Conservation (phyloP, 495 filamentous ascomycete genomes). For the Podospora tetraspora region DNA sequence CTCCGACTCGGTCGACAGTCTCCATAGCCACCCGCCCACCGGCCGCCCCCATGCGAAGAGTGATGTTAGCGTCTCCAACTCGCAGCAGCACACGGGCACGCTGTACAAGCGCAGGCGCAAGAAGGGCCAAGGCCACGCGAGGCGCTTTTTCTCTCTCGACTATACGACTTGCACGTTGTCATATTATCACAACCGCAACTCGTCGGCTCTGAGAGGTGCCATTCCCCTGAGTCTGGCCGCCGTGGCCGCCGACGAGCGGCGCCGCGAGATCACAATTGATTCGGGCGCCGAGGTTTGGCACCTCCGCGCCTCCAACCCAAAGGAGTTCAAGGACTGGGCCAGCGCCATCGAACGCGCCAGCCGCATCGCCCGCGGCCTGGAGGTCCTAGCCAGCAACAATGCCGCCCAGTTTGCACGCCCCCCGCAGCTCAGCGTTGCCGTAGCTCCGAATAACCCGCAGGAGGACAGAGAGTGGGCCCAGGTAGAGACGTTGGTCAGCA, state of each 20-base stretch:
- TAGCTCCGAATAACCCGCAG: conserved; percentile 27
- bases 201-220: conserved; percentile 80
- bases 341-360: conserved; percentile 76
- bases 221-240: conserved; percentile 89
- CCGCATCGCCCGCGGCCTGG: conserved; percentile 45
- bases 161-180: conserved; percentile 86
- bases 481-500: conserved; percentile 74
- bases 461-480: conserved; percentile 79
- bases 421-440: conserved; percentile 11
- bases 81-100: conserved; percentile 74
- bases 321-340: conserved; percentile 84
- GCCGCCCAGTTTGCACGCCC: conserved; percentile 19
- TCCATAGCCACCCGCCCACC: conserved; percentile 42
- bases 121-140: conserved; percentile 86
- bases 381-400: conserved; percentile 28
- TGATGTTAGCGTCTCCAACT: conserved; percentile 24
- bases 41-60: conserved; percentile 27
- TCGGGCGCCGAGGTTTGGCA: conserved; percentile 98
- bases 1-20: conserved; percentile 51
- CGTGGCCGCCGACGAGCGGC: conserved; percentile 77
- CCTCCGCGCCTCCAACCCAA: conserved; percentile 71
- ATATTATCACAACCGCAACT: conserved; percentile 92
- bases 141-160: conserved; percentile 91
- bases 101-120: conserved; percentile 87
- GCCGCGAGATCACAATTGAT: conserved; percentile 90